Percentiles rank a stretch among this genome's conserved stretches.
Evolutionary conservation across 306 rosid genomes (phyloP).

Genomic region (Pyrus betulifolia): DNA sequence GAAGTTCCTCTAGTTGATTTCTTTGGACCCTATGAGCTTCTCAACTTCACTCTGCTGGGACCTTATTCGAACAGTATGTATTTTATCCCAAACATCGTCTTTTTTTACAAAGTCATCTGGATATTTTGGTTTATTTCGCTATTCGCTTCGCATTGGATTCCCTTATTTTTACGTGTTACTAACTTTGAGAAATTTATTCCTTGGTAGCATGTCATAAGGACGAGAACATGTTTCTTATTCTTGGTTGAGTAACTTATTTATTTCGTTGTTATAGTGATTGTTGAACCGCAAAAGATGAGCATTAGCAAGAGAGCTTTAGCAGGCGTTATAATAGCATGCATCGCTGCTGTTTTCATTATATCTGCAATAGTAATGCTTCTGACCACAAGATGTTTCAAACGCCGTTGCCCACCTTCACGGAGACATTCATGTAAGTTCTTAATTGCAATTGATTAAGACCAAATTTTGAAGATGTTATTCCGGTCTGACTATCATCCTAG

Average conservation of each 20-base stretch:
- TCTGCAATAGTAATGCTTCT: constrained; percentile 40
- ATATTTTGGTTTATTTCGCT: not conserved
- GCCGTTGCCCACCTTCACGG: constrained; percentile 32
- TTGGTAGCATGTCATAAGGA: not conserved
- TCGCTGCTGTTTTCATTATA: constrained; percentile 29
- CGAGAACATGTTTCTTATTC: not conserved
- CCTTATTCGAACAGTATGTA: constrained; percentile 47
- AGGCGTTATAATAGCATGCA: constrained; percentile 39
- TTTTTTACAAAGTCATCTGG: not conserved
- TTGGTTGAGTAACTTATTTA: constrained; percentile 6
- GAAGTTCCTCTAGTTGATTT: constrained; percentile 33
- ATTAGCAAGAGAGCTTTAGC: constrained; percentile 30
- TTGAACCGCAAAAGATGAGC: constrained; percentile 8
- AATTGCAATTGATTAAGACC: not conserved
- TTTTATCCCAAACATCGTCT: constrained; percentile 2
- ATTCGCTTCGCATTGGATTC: not conserved
- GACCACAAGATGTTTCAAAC: constrained; percentile 27
- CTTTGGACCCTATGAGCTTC: constrained; percentile 88
- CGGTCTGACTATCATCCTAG: constrained; percentile 2
- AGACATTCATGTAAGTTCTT: constrained; percentile 47
- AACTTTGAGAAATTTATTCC: not conserved
- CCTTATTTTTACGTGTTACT: not conserved
- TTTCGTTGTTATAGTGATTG: constrained; percentile 25
- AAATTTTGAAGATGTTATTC: constrained; percentile 1
- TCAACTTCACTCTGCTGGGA: constrained; percentile 54